Conservation (phyloP, 2,329 filamentous ascomycete genomes). For the Exophiala spinifera region DNA sequence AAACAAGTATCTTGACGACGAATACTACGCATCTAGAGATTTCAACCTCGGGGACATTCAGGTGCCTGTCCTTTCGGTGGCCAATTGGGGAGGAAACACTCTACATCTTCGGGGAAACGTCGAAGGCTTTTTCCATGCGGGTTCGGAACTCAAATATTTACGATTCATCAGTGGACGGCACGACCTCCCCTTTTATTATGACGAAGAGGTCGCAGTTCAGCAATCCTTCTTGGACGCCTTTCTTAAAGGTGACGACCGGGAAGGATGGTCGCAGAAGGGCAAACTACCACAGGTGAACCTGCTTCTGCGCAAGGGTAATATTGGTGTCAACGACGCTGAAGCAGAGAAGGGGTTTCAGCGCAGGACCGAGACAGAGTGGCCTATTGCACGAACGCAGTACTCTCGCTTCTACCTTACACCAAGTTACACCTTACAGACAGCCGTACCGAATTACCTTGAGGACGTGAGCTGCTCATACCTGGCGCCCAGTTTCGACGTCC, state of each 20-base stretch:
- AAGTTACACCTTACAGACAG: too few relatives aligned
- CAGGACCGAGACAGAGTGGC: constrained; percentile 63
- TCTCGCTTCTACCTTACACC: constrained; percentile 59
- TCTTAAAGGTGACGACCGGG: constrained; percentile 62
- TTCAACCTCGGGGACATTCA: constrained; percentile 64
- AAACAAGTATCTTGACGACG: constrained; percentile 59
- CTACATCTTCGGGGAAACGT: constrained; percentile 68
- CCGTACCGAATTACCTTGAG: too few relatives aligned
- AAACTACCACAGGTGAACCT: constrained; percentile 55
- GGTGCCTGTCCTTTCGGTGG: constrained; percentile 64
- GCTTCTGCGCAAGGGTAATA: constrained; percentile 62
- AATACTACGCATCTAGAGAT: constrained; percentile 64
- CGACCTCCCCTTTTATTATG: constrained; percentile 70
- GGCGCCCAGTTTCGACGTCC: too few relatives aligned
- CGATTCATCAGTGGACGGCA: constrained; percentile 68
- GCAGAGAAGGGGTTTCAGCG: constrained; percentile 56
- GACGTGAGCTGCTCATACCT: too few relatives aligned
- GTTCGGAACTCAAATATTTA: constrained; percentile 66
- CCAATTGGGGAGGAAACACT: constrained; percentile 69
- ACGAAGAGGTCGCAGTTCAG: constrained; percentile 66
- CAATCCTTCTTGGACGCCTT: constrained; percentile 68
- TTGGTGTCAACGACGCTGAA: constrained; percentile 63
- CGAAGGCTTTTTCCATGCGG: constrained; percentile 59
- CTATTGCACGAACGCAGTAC: constrained; percentile 63
- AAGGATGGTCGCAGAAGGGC: constrained; percentile 38